Percentiles rank a stretch among this genome's conserved stretches.
Conservation (phyloP, 768 basidiomycete genomes). For the Boletales sp. region DNA sequence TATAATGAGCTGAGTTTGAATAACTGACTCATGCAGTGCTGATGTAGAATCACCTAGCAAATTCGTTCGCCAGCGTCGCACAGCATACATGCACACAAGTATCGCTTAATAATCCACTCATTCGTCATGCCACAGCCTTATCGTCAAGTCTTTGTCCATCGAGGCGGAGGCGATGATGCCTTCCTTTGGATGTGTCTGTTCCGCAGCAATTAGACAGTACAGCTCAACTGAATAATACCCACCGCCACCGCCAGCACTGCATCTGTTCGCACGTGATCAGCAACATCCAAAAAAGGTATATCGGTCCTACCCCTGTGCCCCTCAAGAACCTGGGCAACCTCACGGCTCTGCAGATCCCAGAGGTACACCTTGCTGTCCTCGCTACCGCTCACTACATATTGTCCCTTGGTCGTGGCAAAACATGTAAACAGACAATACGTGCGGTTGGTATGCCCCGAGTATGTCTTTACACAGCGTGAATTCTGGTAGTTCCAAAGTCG, state of each 20-base stretch:
- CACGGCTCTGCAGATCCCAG: slow-evolving; percentile 84
- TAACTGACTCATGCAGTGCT: slow-evolving; percentile 6
- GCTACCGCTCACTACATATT: slow-evolving; percentile 81
- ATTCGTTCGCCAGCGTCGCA: not conserved
- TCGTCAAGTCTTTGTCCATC: slow-evolving; percentile 84
- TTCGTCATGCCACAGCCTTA: slow-evolving; percentile 74
- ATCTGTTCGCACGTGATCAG: slow-evolving; percentile 23
- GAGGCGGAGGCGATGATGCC: slow-evolving; percentile 83
- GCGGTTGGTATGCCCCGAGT: slow-evolving; percentile 80
- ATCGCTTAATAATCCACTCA: no score
- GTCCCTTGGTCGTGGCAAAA: slow-evolving; percentile 55
- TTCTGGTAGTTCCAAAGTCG: slow-evolving; percentile 93
- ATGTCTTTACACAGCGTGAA: slow-evolving; percentile 90
- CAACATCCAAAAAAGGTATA: not conserved
- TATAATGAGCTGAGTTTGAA: no score
- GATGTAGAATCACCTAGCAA: slow-evolving; percentile 4
- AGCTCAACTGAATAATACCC: slow-evolving; percentile 23
- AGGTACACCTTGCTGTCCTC: slow-evolving; percentile 87
- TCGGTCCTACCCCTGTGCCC: slow-evolving; percentile 68
- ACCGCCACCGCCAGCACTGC: slow-evolving; percentile 80
- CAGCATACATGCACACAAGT: no score
- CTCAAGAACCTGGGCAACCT: slow-evolving; percentile 70
- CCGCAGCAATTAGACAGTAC: slow-evolving; percentile 7
- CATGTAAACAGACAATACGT: slow-evolving; percentile 76
- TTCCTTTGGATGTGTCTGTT: slow-evolving; percentile 71